Conservation (phyloP, 2,329 filamentous ascomycete species). For the Xylariaceae sp. region DNA sequence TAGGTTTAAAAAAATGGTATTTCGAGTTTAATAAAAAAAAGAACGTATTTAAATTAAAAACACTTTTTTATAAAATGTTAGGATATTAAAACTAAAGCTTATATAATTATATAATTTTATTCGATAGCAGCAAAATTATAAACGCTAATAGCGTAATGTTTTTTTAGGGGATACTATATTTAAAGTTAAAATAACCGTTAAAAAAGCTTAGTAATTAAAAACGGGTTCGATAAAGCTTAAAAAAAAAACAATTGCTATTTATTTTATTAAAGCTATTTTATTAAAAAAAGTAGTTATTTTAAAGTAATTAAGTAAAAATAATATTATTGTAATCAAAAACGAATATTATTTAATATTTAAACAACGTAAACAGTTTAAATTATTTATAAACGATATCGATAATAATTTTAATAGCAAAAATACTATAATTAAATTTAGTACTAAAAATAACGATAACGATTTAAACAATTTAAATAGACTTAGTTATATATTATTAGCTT, state of each 20-base stretch:
- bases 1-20: neutral
- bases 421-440: no score
- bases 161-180: conserved; percentile 2
- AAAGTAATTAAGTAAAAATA: conserved; percentile 1
- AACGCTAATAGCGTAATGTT: conserved; percentile 4
- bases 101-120: conserved; percentile 9
- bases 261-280: neutral
- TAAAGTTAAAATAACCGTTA: neutral
- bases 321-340: conserved; percentile 1
- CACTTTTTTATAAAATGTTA: conserved; percentile 1
- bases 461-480: neutral
- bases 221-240: neutral
- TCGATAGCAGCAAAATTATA: conserved; percentile 2
- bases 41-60: conserved; percentile 2
- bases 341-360: neutral
- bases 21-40: neutral
- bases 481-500: neutral
- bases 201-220: conserved; percentile 6
- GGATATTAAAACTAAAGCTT: conserved; percentile 5
- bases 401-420: no score
- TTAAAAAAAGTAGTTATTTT: conserved; percentile 3
- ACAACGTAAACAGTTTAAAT: neutral
- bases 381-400: no score
- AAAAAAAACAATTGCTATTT: neutral
- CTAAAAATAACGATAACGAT: neutral